phyloP scores from a whole-genome alignment of 345 rosid species.

The Alliaria petiolata region DNA sequence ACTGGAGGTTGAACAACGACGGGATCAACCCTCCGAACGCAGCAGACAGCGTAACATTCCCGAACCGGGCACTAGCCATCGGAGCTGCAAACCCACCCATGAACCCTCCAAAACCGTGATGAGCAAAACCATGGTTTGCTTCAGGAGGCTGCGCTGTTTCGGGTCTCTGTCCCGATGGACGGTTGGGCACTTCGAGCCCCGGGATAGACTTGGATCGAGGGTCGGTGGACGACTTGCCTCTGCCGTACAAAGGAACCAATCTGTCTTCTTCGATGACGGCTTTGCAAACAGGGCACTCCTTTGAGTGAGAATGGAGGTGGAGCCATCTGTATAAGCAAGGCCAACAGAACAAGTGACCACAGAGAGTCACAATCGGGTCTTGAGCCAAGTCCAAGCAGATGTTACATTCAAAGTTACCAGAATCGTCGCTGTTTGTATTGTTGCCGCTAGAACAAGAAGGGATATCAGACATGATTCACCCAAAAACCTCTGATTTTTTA shows the following conservation, averaged over 20 bases:
- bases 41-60: conserved; percentile 75
- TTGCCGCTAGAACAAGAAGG: conserved; percentile 54
- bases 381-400: conserved; percentile 98
- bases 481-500: conserved; percentile 34
- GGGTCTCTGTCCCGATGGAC: conserved; percentile 96
- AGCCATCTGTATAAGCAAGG: conserved; percentile 99
- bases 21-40: conserved; percentile 91
- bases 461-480: conserved; percentile 63
- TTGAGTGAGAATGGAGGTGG: conserved; percentile 68
- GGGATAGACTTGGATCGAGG: conserved; percentile 89
- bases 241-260: conserved; percentile 90
- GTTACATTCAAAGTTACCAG: conserved; percentile 90
- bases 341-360: conserved; percentile 99
- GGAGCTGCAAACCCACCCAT: conserved; percentile 89
- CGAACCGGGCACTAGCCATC: conserved; percentile 62
- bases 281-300: conserved; percentile 95
- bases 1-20: conserved; percentile 72
- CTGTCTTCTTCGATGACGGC: conserved; percentile 83
- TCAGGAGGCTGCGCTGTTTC: conserved; percentile 92
- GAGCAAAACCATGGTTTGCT: conserved; percentile 58
- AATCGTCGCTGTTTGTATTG: conserved; percentile 55
- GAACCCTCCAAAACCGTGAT: conserved; percentile 76
- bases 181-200: conserved; percentile 76
- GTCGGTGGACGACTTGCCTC: conserved; percentile 81
- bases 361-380: conserved; percentile 95